These are phyloP conservation scores for Cercospora citrullina DNA, from an alignment of 2,329 filamentous ascomycete species.

Conservation along the genomic window DNA sequence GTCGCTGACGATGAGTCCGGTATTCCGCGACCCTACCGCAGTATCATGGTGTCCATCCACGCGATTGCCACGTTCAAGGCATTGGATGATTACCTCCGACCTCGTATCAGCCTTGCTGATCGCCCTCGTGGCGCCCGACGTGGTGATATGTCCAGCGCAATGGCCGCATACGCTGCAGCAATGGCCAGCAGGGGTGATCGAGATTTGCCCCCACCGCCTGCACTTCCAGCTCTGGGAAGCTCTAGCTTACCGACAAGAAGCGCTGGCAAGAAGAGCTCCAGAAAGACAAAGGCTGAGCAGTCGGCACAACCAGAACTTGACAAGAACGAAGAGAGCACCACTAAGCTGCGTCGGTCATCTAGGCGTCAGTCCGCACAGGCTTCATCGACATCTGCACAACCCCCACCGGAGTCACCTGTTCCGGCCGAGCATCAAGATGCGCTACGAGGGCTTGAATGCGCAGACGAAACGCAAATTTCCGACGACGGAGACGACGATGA, in stretches of 20 bases:
- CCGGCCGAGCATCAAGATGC: slow-evolving; percentile 52
- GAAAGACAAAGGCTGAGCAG: slow-evolving; percentile 29
- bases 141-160: slow-evolving; percentile 64
- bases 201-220: slow-evolving; percentile 38
- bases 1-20: slow-evolving; percentile 87
- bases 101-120: slow-evolving; percentile 79
- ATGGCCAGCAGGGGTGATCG: slow-evolving; percentile 55
- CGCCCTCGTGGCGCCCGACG: slow-evolving; percentile 60
- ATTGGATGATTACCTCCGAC: slow-evolving; percentile 90
- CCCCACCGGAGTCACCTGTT: slow-evolving; percentile 42
- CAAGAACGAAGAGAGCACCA: slow-evolving; percentile 28
- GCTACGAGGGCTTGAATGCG: slow-evolving; percentile 78
- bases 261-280: slow-evolving; percentile 25
- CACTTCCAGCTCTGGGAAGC: slow-evolving; percentile 36
- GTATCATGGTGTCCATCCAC: slow-evolving; percentile 98
- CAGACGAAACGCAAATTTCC: slow-evolving; percentile 82
- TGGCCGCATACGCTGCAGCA: slow-evolving; percentile 77
- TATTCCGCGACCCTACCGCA: slow-evolving; percentile 82
- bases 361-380: slow-evolving; percentile 35
- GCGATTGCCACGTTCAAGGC: slow-evolving; percentile 98
- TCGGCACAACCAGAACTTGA: slow-evolving; percentile 22
- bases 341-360: slow-evolving; percentile 37
- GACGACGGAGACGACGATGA: slow-evolving; percentile 70
- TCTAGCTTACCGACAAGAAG: slow-evolving; percentile 33
- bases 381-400: slow-evolving; percentile 23